These are phyloP conservation scores for Chlorella sp. DNA, from an alignment of 139 green algal genomes.

Conservation along the genomic window DNA sequence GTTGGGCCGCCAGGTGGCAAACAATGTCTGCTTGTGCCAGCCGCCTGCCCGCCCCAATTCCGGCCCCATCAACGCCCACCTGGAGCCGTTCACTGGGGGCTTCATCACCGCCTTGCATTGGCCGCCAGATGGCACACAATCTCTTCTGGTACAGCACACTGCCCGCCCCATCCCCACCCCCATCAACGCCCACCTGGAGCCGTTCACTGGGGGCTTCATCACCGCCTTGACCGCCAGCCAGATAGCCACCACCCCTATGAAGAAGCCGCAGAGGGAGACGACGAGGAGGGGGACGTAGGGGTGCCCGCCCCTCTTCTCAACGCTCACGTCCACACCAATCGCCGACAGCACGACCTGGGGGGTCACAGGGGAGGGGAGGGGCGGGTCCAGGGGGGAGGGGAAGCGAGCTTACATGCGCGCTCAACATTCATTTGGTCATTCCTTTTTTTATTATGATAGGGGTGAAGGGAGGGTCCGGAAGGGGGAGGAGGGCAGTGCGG, in stretches of 20 bases:
- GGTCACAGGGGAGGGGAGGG: not conserved
- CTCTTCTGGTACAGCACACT: too few relatives aligned
- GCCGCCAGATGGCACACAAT: too few relatives aligned
- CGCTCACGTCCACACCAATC: slow-evolving; percentile 31
- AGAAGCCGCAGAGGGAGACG: slow-evolving; percentile 35
- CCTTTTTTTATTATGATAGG: too few relatives aligned
- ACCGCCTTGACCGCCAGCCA: not conserved
- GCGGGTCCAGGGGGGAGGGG: too few relatives aligned
- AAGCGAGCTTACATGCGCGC: too few relatives aligned
- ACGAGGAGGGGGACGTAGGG: slow-evolving; percentile 25
- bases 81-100: not conserved
- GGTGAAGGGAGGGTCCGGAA: not conserved
- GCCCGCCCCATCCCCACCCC: too few relatives aligned
- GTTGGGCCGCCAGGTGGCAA: too few relatives aligned
- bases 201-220: not conserved
- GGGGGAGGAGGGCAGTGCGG: not conserved
- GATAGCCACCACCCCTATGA: slow-evolving; percentile 7
- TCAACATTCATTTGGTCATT: too few relatives aligned
- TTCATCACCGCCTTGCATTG: not conserved
- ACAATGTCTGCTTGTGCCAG: not conserved
- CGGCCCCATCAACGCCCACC: too few relatives aligned
- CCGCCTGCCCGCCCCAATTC: not conserved
- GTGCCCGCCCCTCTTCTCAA: slow-evolving; percentile 21
- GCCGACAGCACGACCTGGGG: slow-evolving; percentile 43
- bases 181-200: not conserved